These are phyloP conservation scores for Aureobasidium sp. DNA, from an alignment of 2,329 filamentous ascomycete genomes.

Conservation along the genomic window DNA sequence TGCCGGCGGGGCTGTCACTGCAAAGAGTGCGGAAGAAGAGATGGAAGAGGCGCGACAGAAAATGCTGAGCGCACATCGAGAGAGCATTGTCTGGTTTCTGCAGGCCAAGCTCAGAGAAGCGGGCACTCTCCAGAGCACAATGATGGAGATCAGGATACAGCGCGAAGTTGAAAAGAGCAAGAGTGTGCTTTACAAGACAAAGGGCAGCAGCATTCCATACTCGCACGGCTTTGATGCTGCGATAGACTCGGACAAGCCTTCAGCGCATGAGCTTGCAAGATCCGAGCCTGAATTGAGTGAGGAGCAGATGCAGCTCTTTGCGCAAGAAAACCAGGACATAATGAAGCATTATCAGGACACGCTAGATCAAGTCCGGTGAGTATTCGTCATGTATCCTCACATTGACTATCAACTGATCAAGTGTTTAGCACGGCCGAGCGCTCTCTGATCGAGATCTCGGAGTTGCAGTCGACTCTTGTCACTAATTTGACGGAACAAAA, in stretches of 20 bases:
- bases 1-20: constrained; percentile 44
- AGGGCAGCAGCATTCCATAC: constrained; percentile 24
- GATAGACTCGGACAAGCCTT: not conserved
- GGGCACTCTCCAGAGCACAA: constrained; percentile 70
- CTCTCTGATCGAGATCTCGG: constrained; percentile 85
- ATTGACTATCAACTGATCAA: not conserved
- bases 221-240: constrained; percentile 3
- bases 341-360: constrained; percentile 88
- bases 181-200: constrained; percentile 69
- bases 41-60: constrained; percentile 64
- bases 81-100: constrained; percentile 78
- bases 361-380: constrained; percentile 88
- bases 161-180: constrained; percentile 84
- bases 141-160: constrained; percentile 86
- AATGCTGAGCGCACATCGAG: constrained; percentile 63
- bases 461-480: constrained; percentile 82
- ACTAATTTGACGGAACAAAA: constrained; percentile 79
- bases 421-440: constrained; percentile 69
- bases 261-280: constrained; percentile 5
- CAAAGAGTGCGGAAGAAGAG: constrained; percentile 60
- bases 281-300: constrained; percentile 30
- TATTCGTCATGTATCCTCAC: constrained; percentile 20
- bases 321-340: constrained; percentile 87
- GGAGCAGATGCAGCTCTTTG: constrained; percentile 89
- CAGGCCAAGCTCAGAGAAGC: constrained; percentile 68